Evolutionary conservation across 148 eudicot genomes (phyloP).

Genomic region (Diospyros kaki): DNA sequence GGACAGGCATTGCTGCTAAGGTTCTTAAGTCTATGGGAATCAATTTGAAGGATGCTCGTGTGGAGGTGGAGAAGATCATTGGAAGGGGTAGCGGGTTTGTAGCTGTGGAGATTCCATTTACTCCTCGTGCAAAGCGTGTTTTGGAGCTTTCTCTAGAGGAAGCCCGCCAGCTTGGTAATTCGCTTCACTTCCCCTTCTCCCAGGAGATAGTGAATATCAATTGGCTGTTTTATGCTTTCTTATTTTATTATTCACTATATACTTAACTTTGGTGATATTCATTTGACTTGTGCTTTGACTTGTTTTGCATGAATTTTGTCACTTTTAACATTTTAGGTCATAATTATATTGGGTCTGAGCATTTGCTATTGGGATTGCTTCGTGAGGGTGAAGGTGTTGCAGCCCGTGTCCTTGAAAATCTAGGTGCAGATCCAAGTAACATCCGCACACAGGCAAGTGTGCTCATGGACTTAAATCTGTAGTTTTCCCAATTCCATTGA

Average conservation of each 20-base stretch:
- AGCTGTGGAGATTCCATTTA: slow-evolving; percentile 88
- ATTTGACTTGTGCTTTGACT: no score
- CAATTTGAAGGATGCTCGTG: slow-evolving; percentile 90
- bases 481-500: neutral
- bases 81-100: slow-evolving; percentile 96
- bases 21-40: slow-evolving; percentile 97
- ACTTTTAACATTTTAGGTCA: slow-evolving; percentile 33
- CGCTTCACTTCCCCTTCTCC: neutral
- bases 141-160: slow-evolving; percentile 88
- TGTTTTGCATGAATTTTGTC: neutral
- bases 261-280: no score
- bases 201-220: neutral
- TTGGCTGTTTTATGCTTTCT: no score
- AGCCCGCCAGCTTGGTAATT: slow-evolving; percentile 83
- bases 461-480: neutral
- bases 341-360: slow-evolving; percentile 85
- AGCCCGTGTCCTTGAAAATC: slow-evolving; percentile 78
- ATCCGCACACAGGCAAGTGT: slow-evolving; percentile 74
- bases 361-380: slow-evolving; percentile 89
- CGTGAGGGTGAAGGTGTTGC: slow-evolving; percentile 98
- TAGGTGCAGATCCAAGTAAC: slow-evolving; percentile 87
- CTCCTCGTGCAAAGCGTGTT: slow-evolving; percentile 96
- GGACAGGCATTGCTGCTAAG: slow-evolving; percentile 98
- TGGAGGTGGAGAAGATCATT: slow-evolving; percentile 92
- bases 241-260: no score